A percentile compares a stretch with the other conserved stretches of the same genome.
Evolutionary conservation across 2,329 filamentous ascomycete genomes (phyloP).

Genomic region (Colletotrichum gloeosporioides): DNA sequence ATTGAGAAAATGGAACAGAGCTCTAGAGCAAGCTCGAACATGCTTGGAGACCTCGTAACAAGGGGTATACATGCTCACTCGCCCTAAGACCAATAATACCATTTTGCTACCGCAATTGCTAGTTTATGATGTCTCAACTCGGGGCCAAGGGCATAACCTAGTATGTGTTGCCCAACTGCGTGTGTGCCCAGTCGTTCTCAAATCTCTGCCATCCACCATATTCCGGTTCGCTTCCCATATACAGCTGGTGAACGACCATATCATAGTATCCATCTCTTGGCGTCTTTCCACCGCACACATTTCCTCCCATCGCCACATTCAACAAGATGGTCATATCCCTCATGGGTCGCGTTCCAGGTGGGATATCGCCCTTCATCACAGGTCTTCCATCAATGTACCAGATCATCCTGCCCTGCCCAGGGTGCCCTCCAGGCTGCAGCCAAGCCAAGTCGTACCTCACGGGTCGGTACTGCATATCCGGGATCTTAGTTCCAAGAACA

Average conservation of each 20-base stretch:
- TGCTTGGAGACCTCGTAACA: background rate
- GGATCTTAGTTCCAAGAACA: conserved; percentile 55
- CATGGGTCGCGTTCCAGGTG: conserved; percentile 56
- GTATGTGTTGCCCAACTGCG: conserved; percentile 37
- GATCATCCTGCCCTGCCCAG: conserved; percentile 52
- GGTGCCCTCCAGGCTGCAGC: conserved; percentile 50
- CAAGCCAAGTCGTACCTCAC: conserved; percentile 63
- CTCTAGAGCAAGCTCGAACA: background rate
- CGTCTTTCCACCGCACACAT: conserved; percentile 57
- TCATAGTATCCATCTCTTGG: conserved; percentile 62
- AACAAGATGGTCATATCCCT: conserved; percentile 62
- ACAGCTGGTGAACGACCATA: conserved; percentile 57
- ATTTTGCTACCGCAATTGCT: background rate
- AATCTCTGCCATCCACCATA: conserved; percentile 60
- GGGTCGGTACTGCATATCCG: conserved; percentile 49
- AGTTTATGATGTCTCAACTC: background rate
- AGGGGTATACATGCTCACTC: background rate
- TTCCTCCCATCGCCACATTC: conserved; percentile 68
- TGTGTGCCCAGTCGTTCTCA: conserved; percentile 52
- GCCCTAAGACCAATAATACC: background rate
- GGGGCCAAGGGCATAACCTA: background rate
- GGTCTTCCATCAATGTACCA: conserved; percentile 65
- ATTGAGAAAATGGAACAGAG: background rate
- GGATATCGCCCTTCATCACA: conserved; percentile 62
- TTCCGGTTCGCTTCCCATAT: conserved; percentile 56